Evolutionary conservation across 495 filamentous ascomycete species (phyloP).

Genomic region (Neurospora sp.): DNA sequence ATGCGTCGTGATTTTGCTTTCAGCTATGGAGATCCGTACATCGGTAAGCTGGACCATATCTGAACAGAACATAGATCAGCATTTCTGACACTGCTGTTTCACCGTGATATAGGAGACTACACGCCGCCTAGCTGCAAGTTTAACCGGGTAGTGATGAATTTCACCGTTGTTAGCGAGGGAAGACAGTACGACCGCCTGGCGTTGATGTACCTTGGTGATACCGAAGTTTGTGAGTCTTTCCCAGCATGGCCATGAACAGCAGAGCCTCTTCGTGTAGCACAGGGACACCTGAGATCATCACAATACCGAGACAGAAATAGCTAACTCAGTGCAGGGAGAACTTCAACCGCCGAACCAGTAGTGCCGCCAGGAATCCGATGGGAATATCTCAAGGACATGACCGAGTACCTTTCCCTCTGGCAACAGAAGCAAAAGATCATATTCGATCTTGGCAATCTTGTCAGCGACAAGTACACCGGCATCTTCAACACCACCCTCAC

Average conservation of each 20-base stretch:
- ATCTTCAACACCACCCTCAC: conserved; percentile 74
- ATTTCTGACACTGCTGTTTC: background rate
- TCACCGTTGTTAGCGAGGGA: conserved; percentile 67
- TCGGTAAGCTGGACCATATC: conserved; percentile 43
- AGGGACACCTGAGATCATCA: background rate
- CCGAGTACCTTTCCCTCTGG: conserved; percentile 60
- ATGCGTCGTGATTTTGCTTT: conserved; percentile 66
- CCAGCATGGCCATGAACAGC: background rate
- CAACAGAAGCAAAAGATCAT: conserved; percentile 60
- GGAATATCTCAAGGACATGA: conserved; percentile 81
- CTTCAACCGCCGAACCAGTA: conserved; percentile 79
- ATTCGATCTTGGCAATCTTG: conserved; percentile 73
- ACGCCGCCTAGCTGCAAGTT: conserved; percentile 61
- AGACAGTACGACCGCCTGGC: conserved; percentile 74
- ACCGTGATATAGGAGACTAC: conserved; percentile 43
- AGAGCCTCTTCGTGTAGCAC: background rate
- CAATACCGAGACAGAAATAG: background rate
- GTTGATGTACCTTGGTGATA: conserved; percentile 69
- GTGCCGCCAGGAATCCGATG: conserved; percentile 51
- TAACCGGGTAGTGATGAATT: conserved; percentile 71
- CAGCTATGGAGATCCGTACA: conserved; percentile 71
- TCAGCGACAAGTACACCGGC: conserved; percentile 68
- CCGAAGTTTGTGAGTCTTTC: conserved; percentile 54
- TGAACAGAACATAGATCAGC: background rate
- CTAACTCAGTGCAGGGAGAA: conserved; percentile 35